These are phyloP conservation scores for Cinnamomum micranthum DNA, from an alignment of 164 flowering plant species.

Conservation along the genomic window DNA sequence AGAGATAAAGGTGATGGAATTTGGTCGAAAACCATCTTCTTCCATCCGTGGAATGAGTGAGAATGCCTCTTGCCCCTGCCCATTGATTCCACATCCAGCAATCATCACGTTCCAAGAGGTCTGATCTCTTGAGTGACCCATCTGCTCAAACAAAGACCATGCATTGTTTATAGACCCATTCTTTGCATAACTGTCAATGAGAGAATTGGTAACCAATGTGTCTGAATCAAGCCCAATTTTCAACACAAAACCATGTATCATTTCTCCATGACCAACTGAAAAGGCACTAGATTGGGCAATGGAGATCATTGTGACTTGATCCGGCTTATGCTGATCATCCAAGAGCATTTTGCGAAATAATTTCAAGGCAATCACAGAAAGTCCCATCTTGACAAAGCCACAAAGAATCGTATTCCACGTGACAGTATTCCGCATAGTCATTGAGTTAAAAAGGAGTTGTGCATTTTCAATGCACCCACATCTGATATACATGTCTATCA, in stretches of 20 bases:
- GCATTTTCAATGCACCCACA: constrained; percentile 25
- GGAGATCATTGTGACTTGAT: constrained; percentile 27
- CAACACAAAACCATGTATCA: constrained; percentile 23
- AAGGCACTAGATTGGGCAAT: constrained; percentile 23
- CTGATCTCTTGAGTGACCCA: constrained; percentile 27
- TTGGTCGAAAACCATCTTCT: constrained; percentile 23
- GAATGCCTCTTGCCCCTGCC: constrained; percentile 30
- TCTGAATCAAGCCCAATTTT: constrained; percentile 27
- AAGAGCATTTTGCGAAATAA: constrained; percentile 30
- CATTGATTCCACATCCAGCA: constrained; percentile 35
- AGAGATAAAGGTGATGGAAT: constrained; percentile 33
- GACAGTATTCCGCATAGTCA: constrained; percentile 22
- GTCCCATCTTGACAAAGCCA: constrained; percentile 25
- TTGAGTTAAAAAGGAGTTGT: constrained; percentile 21
- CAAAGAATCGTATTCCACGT: constrained; percentile 37
- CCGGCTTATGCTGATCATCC: constrained; percentile 25
- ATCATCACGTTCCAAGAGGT: constrained; percentile 45
- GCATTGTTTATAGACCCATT: constrained; percentile 27
- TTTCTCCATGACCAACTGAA: constrained; percentile 19
- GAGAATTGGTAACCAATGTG: constrained; percentile 24
- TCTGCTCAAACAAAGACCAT: constrained; percentile 23
- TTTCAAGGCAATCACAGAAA: constrained; percentile 13
- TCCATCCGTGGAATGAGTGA: constrained; percentile 20
- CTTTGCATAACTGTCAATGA: constrained; percentile 35
- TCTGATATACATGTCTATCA: constrained; percentile 35